These are phyloP conservation scores for Kandelia obovata DNA, from an alignment of 345 rosid species.

Conservation along the genomic window DNA sequence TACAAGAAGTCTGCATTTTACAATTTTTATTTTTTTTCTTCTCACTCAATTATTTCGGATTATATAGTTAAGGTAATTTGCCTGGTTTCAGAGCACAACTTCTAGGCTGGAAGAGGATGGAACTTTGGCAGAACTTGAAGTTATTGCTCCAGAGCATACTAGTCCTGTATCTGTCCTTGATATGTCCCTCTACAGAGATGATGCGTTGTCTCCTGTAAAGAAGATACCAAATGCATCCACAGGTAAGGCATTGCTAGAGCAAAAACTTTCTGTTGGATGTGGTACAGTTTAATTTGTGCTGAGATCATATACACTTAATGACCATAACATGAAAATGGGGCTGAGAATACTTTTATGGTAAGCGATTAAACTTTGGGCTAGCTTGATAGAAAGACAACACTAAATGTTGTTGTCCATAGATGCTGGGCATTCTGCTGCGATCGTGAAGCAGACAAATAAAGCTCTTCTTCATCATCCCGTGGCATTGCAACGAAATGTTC, in stretches of 20 bases:
- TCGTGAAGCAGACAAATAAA: too few relatives aligned
- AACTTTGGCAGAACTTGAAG: constrained; percentile 38
- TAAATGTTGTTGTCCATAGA: too few relatives aligned
- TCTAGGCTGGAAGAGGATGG: constrained; percentile 48
- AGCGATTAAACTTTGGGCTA: background rate
- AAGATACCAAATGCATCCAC: constrained; percentile 24
- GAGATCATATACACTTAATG: too few relatives aligned
- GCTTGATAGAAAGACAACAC: too few relatives aligned
- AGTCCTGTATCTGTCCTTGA: constrained; percentile 94
- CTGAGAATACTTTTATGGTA: background rate
- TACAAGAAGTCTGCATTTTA: constrained; percentile 48
- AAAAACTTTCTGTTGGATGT: background rate
- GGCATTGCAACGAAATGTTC: too few relatives aligned
- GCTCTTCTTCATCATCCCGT: too few relatives aligned
- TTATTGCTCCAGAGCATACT: constrained; percentile 56
- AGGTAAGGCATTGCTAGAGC: constrained; percentile 36
- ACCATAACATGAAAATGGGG: too few relatives aligned
- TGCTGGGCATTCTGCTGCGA: too few relatives aligned
- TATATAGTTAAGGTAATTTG: constrained; percentile 14
- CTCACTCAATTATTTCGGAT: constrained; percentile 7
- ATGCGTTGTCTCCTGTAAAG: constrained; percentile 58
- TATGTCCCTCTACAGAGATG: constrained; percentile 49
- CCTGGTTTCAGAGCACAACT: constrained; percentile 43
- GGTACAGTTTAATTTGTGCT: background rate
- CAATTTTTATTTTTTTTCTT: background rate